Percentiles rank a stretch among this genome's conserved stretches.
Conservation (phyloP, 805 yeast genomes). For the Starmerella vaccinii region DNA sequence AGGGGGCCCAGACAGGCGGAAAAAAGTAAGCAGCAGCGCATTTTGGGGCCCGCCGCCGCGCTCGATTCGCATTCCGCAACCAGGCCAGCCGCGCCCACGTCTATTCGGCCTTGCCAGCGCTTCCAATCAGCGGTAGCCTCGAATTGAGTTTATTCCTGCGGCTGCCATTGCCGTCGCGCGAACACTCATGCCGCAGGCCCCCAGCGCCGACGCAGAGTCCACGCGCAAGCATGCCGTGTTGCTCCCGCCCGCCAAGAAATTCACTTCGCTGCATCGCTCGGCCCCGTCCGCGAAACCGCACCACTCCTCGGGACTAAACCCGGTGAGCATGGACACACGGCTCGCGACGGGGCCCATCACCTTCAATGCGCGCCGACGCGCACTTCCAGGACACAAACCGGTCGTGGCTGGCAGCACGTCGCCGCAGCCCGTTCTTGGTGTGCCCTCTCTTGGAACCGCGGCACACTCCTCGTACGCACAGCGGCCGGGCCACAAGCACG, state of each 20-base stretch:
- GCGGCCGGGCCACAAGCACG: not conserved
- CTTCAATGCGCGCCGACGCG: not conserved
- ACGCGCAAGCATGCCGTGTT: not conserved
- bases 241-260: not conserved
- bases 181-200: not conserved
- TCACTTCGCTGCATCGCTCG: not conserved
- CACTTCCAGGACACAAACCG: not conserved
- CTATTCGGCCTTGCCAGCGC: too few relatives aligned
- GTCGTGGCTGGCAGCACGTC: not conserved
- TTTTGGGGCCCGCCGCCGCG: too few relatives aligned
- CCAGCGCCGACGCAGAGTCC: not conserved
- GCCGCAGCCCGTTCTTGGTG: constrained; percentile 1
- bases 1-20: too few relatives aligned
- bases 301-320: too few relatives aligned
- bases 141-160: too few relatives aligned
- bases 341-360: not conserved
- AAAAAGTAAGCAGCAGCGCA: too few relatives aligned
- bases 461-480: not conserved
- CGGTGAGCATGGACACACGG: not conserved
- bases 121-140: too few relatives aligned
- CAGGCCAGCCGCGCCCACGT: too few relatives aligned
- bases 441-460: not conserved
- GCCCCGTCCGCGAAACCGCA: not conserved
- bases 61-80: too few relatives aligned
- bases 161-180: too few relatives aligned